Conservation (phyloP, 352 stramenopile species). For the Phytophthora citricola region DNA sequence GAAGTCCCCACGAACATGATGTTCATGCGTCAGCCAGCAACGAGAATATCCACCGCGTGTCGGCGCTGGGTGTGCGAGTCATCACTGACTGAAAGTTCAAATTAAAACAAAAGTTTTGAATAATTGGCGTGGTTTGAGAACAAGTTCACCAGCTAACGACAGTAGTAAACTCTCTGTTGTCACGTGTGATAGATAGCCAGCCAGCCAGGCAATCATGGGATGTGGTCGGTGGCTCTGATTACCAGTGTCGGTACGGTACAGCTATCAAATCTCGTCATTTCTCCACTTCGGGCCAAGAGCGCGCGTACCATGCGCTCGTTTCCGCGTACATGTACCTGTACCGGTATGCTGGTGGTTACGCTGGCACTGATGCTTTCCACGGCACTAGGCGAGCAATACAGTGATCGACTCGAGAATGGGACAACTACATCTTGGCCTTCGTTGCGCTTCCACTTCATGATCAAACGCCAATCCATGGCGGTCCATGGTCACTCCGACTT, state of each 20-base stretch:
- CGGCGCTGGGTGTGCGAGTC: conserved; percentile 75
- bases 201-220: conserved; percentile 24
- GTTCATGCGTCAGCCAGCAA: conserved; percentile 89
- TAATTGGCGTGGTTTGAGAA: too few relatives aligned
- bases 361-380: too few relatives aligned
- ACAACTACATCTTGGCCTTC: conserved; percentile 15
- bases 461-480: conserved; percentile 42
- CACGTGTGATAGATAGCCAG: conserved; percentile 17
- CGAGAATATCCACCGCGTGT: conserved; percentile 80
- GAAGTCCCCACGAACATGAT: conserved; percentile 88
- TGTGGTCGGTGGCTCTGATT: conserved; percentile 8
- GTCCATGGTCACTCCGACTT: conserved; percentile 39
- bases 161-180: conserved; percentile 1
- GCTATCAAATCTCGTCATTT: conserved; percentile 17
- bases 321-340: too few relatives aligned
- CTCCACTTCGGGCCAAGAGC: conserved; percentile 4
- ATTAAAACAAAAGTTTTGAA: too few relatives aligned
- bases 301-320: neutral
- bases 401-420: neutral
- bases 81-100: conserved; percentile 58
- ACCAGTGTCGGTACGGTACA: neutral
- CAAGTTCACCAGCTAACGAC: conserved; percentile 1
- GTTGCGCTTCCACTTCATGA: conserved; percentile 38
- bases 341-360: too few relatives aligned
- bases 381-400: too few relatives aligned